Conservation (phyloP, 75 land plant genomes). For the Pinus albicaulis region DNA sequence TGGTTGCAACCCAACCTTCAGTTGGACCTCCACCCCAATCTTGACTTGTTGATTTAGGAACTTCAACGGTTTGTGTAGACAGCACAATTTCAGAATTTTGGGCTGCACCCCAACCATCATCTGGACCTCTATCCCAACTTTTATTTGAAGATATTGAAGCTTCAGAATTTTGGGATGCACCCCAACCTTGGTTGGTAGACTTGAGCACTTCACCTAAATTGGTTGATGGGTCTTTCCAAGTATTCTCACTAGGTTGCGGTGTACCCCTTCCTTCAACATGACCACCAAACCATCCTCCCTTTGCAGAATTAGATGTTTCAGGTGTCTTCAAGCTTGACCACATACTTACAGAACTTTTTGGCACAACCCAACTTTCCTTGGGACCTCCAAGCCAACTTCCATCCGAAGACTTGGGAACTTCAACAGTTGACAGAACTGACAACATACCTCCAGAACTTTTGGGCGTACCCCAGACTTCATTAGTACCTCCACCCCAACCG, state of each 20-base stretch:
- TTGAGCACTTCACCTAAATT: background rate
- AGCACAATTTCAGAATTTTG: background rate
- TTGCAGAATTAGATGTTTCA: conserved; percentile 1
- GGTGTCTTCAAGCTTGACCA: background rate
- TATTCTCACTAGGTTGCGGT: background rate
- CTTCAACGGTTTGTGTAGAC: conserved; percentile 1
- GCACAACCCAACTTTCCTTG: background rate
- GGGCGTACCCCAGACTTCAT: conserved; percentile 5
- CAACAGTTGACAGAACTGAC: background rate
- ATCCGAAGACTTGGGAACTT: background rate
- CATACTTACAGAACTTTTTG: background rate
- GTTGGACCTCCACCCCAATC: conserved; percentile 1
- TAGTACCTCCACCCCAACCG: background rate
- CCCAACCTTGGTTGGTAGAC: background rate
- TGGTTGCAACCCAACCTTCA: background rate
- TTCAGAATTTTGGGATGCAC: conserved; percentile 2
- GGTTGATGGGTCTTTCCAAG: background rate
- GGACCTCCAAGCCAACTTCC: background rate
- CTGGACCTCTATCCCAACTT: conserved; percentile 5
- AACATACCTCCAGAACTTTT: background rate
- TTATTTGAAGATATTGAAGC: background rate
- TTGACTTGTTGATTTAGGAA: background rate
- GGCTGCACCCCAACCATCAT: background rate
- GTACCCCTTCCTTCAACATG: background rate
- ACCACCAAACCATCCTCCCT: conserved; percentile 1